phyloP scores from a whole-genome alignment of 257 asterid genomes.

The Buddleja alternifolia region DNA sequence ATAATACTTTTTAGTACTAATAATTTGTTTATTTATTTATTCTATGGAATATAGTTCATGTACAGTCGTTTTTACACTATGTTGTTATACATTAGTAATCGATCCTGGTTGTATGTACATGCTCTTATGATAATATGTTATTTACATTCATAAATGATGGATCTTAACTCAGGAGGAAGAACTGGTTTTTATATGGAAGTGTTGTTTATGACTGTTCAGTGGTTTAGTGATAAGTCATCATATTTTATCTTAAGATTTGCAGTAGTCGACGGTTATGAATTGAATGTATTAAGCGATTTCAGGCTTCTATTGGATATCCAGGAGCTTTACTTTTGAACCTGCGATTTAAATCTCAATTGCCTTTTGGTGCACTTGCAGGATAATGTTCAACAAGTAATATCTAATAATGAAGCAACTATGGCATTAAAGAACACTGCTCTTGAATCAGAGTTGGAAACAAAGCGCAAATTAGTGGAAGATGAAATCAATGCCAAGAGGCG shows the following conservation, averaged over 20 bases:
- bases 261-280: not conserved
- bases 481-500: slow-evolving; percentile 75
- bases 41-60: not conserved
- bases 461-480: slow-evolving; percentile 69
- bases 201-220: slow-evolving; percentile 5
- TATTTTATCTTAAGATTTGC: slow-evolving; percentile 4
- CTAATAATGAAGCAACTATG: slow-evolving; percentile 61
- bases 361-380: slow-evolving; percentile 56
- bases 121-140: slow-evolving; percentile 2
- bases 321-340: not conserved
- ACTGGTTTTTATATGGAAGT: not conserved
- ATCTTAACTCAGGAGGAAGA: too few species aligned
- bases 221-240: slow-evolving; percentile 3
- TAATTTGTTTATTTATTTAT: not conserved
- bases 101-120: slow-evolving; percentile 5
- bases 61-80: not conserved
- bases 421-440: slow-evolving; percentile 53
- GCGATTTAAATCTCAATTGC: slow-evolving; percentile 21
- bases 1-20: slow-evolving; percentile 11
- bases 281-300: not conserved
- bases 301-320: not conserved
- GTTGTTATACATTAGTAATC: not conserved
- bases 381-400: slow-evolving; percentile 50
- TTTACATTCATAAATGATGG: not conserved
- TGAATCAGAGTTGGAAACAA: slow-evolving; percentile 69